Evolutionary conservation across 2,329 filamentous ascomycete genomes (phyloP).

Genomic region (Pleurostoma richardsiae): DNA sequence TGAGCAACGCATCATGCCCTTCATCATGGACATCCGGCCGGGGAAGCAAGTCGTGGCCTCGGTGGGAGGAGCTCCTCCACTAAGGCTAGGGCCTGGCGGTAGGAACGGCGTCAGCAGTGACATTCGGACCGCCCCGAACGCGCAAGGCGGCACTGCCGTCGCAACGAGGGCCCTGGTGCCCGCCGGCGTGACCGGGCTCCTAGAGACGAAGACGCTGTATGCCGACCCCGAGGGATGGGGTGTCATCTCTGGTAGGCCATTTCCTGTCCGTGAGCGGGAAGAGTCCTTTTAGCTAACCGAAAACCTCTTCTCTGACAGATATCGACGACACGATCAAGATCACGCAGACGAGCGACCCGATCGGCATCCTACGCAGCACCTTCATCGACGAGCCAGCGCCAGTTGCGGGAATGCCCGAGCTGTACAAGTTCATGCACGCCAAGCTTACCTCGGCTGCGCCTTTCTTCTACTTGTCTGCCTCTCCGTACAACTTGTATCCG

Average conservation of each 20-base stretch:
- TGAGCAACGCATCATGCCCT: constrained; percentile 64
- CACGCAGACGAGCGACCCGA: constrained; percentile 73
- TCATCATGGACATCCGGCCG: constrained; percentile 71
- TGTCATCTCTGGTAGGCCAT: constrained; percentile 63
- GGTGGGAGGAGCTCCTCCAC: constrained; percentile 37
- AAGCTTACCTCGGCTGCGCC: constrained; percentile 54
- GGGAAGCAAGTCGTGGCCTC: constrained; percentile 62
- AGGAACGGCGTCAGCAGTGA: constrained; percentile 69
- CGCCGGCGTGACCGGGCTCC: constrained; percentile 44
- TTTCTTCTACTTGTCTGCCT: constrained; percentile 92
- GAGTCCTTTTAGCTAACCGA: too few relatives aligned
- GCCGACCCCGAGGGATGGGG: constrained; percentile 77
- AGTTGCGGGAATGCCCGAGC: constrained; percentile 75
- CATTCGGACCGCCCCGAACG: constrained; percentile 44
- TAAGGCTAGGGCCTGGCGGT: constrained; percentile 65
- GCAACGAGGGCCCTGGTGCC: constrained; percentile 46
- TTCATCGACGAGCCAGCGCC: constrained; percentile 72
- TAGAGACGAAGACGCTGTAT: constrained; percentile 66
- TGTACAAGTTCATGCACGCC: constrained; percentile 64
- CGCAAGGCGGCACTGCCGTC: constrained; percentile 37
- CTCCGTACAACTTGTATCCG: constrained; percentile 89
- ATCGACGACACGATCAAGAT: constrained; percentile 95
- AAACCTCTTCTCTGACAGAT: constrained; percentile 41
- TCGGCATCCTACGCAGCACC: constrained; percentile 77
- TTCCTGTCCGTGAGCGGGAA: background rate